Conservation (phyloP, 2,329 filamentous ascomycete species). For the Coniella lustricola region DNA sequence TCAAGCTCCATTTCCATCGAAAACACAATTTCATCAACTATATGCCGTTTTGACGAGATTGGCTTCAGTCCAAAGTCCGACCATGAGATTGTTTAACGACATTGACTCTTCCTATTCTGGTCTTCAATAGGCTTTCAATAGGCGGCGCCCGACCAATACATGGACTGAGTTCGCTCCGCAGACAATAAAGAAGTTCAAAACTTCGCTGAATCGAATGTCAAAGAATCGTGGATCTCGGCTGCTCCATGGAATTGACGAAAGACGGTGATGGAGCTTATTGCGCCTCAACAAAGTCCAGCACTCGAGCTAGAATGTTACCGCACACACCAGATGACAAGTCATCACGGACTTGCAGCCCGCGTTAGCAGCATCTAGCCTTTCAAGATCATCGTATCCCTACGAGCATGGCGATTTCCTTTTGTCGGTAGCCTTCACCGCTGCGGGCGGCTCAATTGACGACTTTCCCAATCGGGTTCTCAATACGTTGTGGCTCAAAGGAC, state of each 20-base stretch:
- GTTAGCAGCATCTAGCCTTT: no score
- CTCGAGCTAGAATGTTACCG: not conserved
- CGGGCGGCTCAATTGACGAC: not conserved
- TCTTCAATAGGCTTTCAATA: slow-evolving; percentile 8
- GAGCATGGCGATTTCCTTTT: not conserved
- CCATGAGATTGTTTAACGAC: not conserved
- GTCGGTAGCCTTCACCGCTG: not conserved
- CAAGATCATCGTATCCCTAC: no score
- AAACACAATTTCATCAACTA: no score
- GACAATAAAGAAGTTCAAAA: not conserved
- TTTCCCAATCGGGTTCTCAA: slow-evolving; percentile 7
- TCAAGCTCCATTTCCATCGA: no score
- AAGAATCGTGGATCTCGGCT: no score
- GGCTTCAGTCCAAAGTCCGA: no score
- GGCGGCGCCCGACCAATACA: not conserved
- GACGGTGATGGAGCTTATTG: no score
- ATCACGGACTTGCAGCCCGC: no score
- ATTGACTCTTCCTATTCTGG: not conserved
- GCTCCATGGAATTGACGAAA: no score
- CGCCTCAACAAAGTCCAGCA: not conserved
- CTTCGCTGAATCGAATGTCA: not conserved
- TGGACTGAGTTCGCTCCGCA: not conserved
- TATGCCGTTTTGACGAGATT: no score
- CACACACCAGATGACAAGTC: not conserved
- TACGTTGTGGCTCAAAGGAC: not conserved